Base-by-base conservation (phyloP, 2,329 filamentous ascomycete genomes). In the Colletotrichum tanaceti region DNA sequence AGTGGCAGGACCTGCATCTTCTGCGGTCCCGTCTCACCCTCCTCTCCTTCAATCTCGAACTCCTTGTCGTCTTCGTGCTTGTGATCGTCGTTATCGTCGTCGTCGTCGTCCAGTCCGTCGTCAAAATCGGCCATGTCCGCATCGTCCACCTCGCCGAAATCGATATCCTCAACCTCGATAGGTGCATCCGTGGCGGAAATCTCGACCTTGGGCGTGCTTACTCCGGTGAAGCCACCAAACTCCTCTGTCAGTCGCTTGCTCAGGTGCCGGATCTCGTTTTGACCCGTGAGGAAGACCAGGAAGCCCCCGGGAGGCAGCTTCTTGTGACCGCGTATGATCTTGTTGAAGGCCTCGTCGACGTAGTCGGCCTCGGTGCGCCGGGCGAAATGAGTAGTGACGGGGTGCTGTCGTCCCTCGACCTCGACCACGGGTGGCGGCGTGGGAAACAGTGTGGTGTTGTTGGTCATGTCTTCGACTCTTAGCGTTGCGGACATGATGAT, bases 401-500 rank as follows among this genome's bases (percentile, higher is more conserved):
- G 89, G 76, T 93, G 95, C 75, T 99, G 95, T 47, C 96, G 89
- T 11, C 97, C 97, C 77, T 98, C 94, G 0, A 94, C 92, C 77
- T 97, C 89, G 1, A 99, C 85, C 1, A 98, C 87, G 0, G 94
- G 95, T 0, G 96, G 96, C 3, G 92, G 86, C 0, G 83, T 85
- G 4, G 90, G 83, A 79, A 99, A 99, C 0, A 99, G 84, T 18
- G 86, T 90, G 10, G 88, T 82, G 75, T 99, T 98, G 75, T 93
- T 88, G 0, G 93, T 93, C 73, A 99, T 92, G 75, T 98, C 95
- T 14, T 93, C 92, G 53, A 98, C 93, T 68, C 94, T 87, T 41
- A 99, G 84, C 2, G 96, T 99, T 50, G 96, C 96, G 68, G 95
- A 98, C 97, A 99, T 99, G 80, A 99, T 97, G 68, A 99, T 89